A percentile compares a stretch with the other conserved stretches of the same genome.
Conservation (phyloP, 495 filamentous ascomycete genomes). For the Tuber umbilicatum region DNA sequence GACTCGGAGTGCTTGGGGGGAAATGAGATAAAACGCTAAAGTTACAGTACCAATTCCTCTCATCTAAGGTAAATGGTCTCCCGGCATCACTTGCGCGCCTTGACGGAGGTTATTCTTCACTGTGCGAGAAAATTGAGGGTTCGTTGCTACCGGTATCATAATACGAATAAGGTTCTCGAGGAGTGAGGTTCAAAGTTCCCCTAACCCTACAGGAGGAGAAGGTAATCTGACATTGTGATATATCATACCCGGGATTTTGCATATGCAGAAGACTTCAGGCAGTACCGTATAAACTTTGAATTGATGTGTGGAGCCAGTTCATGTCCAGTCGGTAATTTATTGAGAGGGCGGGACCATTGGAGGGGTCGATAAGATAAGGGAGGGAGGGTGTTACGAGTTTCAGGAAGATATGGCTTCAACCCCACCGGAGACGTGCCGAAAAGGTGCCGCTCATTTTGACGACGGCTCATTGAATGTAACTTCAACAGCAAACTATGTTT, state of each 20-base stretch:
- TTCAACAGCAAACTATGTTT: neutral
- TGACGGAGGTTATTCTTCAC: neutral
- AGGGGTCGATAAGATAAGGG: neutral
- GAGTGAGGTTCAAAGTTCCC: neutral
- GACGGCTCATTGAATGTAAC: neutral
- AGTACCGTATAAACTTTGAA: conserved; percentile 6
- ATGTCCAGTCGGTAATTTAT: neutral
- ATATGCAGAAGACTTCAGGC: neutral
- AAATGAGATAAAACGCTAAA: neutral
- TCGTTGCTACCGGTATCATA: no score
- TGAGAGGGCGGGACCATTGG: neutral
- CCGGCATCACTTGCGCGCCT: neutral
- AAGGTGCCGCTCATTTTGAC: neutral
- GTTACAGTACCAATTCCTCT: neutral
- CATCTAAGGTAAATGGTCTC: neutral
- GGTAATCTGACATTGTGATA: neutral
- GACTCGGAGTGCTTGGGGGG: neutral
- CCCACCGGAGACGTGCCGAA: neutral
- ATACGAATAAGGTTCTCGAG: neutral
- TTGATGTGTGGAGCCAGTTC: neutral
- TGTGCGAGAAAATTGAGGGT: neutral
- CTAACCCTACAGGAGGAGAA: neutral
- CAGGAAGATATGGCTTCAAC: neutral
- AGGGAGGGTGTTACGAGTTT: neutral
- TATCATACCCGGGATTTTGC: conserved; percentile 5